Evolutionary conservation across 179 eudicot genomes (phyloP).

Genomic region (Gypsophila paniculata): DNA sequence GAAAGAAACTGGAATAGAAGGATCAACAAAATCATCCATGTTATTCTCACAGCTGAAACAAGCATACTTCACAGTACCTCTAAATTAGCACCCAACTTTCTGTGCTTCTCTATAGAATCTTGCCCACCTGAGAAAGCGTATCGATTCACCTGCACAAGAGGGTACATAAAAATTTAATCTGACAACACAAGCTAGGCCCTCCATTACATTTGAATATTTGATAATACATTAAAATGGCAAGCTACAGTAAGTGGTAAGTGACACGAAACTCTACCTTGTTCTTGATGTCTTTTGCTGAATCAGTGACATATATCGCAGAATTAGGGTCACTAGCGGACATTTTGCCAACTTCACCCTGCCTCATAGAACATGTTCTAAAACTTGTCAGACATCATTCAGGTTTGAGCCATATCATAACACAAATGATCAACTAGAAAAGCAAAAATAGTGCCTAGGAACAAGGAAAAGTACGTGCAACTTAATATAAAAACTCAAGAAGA

Average conservation of each 20-base stretch:
- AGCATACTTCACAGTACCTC: constrained; percentile 48
- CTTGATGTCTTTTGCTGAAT: constrained; percentile 77
- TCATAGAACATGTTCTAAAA: constrained; percentile 9
- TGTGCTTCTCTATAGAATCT: constrained; percentile 84
- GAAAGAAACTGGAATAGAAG: background rate
- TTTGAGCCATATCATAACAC: background rate
- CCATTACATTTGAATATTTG: background rate
- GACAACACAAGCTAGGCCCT: background rate
- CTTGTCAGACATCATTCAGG: background rate
- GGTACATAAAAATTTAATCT: background rate
- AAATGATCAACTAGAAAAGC: background rate
- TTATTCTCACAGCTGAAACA: constrained; percentile 11
- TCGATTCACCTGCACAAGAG: constrained; percentile 56
- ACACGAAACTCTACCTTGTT: constrained; percentile 53
- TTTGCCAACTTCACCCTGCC: constrained; percentile 92
- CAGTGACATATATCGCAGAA: constrained; percentile 98
- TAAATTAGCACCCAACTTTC: constrained; percentile 80
- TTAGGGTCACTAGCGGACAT: constrained; percentile 98
- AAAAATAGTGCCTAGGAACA: background rate
- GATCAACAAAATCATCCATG: background rate
- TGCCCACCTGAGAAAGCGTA: constrained; percentile 99
- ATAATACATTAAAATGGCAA: background rate
- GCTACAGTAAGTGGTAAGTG: background rate
- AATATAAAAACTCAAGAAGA: background rate
- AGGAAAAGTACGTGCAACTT: background rate